These are phyloP conservation scores for Neurospora cerealis DNA, from an alignment of 495 filamentous ascomycete species.

Conservation along the genomic window DNA sequence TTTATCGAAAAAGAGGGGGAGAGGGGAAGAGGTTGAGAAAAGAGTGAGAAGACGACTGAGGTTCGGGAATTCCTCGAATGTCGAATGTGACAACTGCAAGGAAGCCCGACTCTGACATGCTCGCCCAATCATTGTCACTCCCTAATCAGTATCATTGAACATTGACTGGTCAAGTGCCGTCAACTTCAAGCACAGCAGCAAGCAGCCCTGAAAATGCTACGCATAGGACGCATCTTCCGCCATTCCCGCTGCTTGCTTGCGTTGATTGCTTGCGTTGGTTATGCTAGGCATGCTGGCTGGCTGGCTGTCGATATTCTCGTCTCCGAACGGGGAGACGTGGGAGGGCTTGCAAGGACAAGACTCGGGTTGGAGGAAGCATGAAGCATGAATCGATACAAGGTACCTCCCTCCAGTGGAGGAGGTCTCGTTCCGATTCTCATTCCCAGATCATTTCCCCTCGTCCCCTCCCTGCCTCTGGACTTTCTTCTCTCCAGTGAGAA, in stretches of 20 bases:
- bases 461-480: not conserved
- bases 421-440: not conserved
- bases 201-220: not conserved
- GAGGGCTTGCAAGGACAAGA: not conserved
- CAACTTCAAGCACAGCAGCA: not conserved
- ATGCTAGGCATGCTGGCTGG: not conserved
- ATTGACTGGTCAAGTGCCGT: not conserved
- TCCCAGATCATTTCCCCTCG: not conserved
- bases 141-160: not conserved
- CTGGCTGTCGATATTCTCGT: not conserved
- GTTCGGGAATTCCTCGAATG: not conserved
- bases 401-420: not conserved
- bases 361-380: not conserved
- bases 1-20: not conserved
- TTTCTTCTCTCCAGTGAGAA: not conserved
- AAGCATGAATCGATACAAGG: not conserved
- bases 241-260: not conserved
- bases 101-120: not conserved
- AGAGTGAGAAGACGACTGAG: not conserved
- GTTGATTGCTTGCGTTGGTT: not conserved
- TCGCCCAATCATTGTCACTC: not conserved
- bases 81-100: not conserved
- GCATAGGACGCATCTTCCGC: not conserved
- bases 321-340: not conserved
- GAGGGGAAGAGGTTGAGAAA: not conserved